Conservation (phyloP, 2,329 filamentous ascomycete genomes). For the Botrytis porri region DNA sequence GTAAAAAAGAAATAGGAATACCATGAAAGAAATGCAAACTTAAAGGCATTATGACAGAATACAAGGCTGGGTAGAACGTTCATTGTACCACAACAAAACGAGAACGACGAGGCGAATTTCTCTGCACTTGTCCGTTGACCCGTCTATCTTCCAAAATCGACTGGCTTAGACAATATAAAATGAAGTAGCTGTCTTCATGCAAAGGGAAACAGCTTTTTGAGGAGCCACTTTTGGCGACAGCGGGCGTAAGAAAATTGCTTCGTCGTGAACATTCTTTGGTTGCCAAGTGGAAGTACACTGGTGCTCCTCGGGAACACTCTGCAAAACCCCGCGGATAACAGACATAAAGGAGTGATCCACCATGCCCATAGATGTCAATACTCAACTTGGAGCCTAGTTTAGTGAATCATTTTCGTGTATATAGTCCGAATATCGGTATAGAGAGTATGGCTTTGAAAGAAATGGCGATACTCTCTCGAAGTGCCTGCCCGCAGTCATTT, state of each 20-base stretch:
- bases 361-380: no score
- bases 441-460: not conserved
- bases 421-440: not conserved
- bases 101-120: not conserved
- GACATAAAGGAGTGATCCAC: not conserved
- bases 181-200: not conserved
- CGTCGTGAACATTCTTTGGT: not conserved
- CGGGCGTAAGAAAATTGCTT: not conserved
- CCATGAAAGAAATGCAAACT: not conserved
- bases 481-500: not conserved
- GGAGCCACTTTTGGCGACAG: no score
- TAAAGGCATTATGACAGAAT: not conserved
- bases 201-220: not conserved
- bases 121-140: not conserved
- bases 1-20: not conserved
- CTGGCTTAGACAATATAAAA: not conserved
- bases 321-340: not conserved
- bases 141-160: not conserved
- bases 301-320: not conserved
- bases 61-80: not conserved
- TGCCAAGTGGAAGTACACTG: not conserved
- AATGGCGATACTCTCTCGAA: not conserved
- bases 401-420: fast-evolving
- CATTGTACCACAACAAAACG: not conserved
- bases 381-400: no score